phyloP scores from a whole-genome alignment of 257 asterid species.

The Solanum ossicruentum region DNA sequence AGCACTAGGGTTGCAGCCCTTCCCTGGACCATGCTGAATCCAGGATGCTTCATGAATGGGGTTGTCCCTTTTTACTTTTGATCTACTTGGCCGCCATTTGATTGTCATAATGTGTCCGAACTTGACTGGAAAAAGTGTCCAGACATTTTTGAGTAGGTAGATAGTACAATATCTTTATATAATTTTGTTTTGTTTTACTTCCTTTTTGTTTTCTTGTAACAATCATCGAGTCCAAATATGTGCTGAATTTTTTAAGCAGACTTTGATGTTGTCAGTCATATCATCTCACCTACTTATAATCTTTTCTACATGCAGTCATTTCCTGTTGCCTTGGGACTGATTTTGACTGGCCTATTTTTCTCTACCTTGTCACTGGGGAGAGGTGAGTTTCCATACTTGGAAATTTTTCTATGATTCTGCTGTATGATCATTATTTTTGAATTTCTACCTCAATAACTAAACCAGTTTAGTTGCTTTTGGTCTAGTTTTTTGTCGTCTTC shows the following conservation, averaged over 20 bases:
- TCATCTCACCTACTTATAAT: not conserved
- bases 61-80: not conserved
- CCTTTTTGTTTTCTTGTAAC: not conserved
- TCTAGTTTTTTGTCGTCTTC: not conserved
- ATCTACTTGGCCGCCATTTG: not conserved
- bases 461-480: not conserved
- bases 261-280: not conserved
- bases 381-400: conserved; percentile 39
- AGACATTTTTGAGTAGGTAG: not conserved
- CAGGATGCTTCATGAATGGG: not conserved
- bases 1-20: not conserved
- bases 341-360: conserved; percentile 49
- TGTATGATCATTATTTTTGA: not conserved
- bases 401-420: not conserved
- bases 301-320: conserved; percentile 54
- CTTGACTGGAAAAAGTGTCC: not conserved
- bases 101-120: not conserved
- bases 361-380: conserved; percentile 45
- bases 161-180: not conserved
- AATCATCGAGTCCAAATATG: not conserved
- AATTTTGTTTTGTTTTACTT: not conserved
- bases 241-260: not conserved
- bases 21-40: not conserved
- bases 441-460: not conserved
- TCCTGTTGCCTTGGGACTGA: conserved; percentile 55